Conservation (phyloP, 1,284 basidiomycete genomes). For the Apiotrichum laibachii region DNA sequence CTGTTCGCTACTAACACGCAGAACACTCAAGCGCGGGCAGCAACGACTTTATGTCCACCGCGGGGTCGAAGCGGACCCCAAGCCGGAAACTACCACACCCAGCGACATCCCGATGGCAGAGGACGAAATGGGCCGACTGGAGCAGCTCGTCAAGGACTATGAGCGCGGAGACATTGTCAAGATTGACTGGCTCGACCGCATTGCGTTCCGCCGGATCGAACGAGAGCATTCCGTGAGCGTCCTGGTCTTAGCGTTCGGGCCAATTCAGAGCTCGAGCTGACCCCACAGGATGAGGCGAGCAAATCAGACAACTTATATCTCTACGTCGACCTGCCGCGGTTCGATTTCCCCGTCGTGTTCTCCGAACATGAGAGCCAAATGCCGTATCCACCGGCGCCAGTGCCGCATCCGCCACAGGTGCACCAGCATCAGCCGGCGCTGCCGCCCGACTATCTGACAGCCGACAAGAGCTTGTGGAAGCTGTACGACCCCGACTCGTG, state of each 20-base stretch:
- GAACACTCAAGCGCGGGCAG: slow-evolving; percentile 85
- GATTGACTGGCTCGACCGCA: slow-evolving; percentile 91
- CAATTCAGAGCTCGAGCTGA: slow-evolving; percentile 4
- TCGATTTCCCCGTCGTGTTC: slow-evolving; percentile 97
- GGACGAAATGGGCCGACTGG: slow-evolving; percentile 91
- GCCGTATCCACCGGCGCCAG: slow-evolving; percentile 45
- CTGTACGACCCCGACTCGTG: slow-evolving; percentile 84
- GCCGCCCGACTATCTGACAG: slow-evolving; percentile 54
- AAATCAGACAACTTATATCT: slow-evolving; percentile 87
- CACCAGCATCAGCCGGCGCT: slow-evolving; percentile 40
- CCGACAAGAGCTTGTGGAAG: slow-evolving; percentile 76
- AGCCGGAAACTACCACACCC: slow-evolving; percentile 74
- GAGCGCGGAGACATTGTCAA: slow-evolving; percentile 90
- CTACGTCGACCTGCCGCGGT: slow-evolving; percentile 93
- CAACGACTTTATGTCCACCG: slow-evolving; percentile 84
- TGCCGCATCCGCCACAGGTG: slow-evolving; percentile 32
- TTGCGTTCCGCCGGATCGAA: slow-evolving; percentile 90
- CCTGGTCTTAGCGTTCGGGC: not conserved
- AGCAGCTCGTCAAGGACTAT: slow-evolving; percentile 96
- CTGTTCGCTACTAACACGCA: slow-evolving; percentile 38
- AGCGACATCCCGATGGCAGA: slow-evolving; percentile 65
- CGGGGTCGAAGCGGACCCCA: slow-evolving; percentile 78
- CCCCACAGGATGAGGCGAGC: slow-evolving; percentile 69
- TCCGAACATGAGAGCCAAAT: slow-evolving; percentile 63
- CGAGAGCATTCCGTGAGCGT: slow-evolving; percentile 76